Evolutionary conservation across 2,329 filamentous ascomycete species (phyloP).

Genomic region (Nothophoma quercina): DNA sequence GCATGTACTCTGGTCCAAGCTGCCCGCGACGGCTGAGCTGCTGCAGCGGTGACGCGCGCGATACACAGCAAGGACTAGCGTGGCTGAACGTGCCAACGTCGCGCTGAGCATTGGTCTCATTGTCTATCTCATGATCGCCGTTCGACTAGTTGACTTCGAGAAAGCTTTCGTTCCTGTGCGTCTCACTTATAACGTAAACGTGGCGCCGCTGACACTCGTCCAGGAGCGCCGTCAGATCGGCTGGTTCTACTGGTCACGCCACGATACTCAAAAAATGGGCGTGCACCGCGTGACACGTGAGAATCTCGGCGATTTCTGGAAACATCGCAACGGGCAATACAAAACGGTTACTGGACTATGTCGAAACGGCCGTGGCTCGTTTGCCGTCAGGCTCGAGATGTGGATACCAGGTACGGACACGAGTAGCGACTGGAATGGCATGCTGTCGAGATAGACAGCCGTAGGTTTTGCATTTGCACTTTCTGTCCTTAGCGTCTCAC

Average conservation of each 20-base stretch:
- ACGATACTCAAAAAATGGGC: conserved; percentile 11
- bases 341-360: conserved; percentile 7
- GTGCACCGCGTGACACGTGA: conserved; percentile 13
- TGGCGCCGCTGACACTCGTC: not conserved
- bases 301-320: conserved; percentile 23
- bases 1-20: conserved; percentile 26
- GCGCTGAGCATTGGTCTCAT: not conserved
- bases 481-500: not conserved
- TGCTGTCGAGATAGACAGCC: not conserved
- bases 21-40: conserved; percentile 15
- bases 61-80: conserved; percentile 9
- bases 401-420: conserved; percentile 24
- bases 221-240: conserved; percentile 21
- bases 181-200: no score
- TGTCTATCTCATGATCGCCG: no score
- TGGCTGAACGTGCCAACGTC: conserved; percentile 26
- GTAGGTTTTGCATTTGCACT: not conserved
- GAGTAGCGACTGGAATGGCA: not conserved
- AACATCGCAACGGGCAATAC: conserved; percentile 11
- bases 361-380: conserved; percentile 11
- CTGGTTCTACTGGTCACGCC: conserved; percentile 18
- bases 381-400: conserved; percentile 20
- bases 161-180: no score
- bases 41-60: conserved; percentile 10
- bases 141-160: no score